Evolutionary conservation across 2,329 filamentous ascomycete genomes (phyloP), one percentile per base, ranked within the genome.

Genomic region (Ramichloridium luteum): DNA sequence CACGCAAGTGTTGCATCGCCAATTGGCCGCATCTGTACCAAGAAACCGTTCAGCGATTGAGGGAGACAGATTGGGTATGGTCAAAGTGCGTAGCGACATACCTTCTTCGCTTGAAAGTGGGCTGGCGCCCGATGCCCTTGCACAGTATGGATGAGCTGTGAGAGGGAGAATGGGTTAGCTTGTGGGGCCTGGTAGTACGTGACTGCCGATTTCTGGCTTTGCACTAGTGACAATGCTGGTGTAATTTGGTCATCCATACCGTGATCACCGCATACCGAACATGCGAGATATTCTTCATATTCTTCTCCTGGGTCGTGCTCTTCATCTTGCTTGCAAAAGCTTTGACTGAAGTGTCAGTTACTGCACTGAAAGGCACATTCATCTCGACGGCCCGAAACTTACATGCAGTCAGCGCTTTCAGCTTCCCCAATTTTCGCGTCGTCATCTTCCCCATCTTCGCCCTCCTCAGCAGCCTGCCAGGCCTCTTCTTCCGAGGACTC

Each of bases 141-240:
- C 86, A 60, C 88, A 94, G 69, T 90, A 80, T 56, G 80, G 77
- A 64, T 96, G 88, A 50, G 85, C 88, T 93, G 63, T 53, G 63
- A 53, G 52, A 49, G 58, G n/a, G 8, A 23, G 20, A 23, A 8
- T n/a, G n/a, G 20, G 8, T 8, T 23, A 23, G 20, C 20, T n/a
- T n/a, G n/a, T n/a, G n/a, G n/a, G n/a, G n/a, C n/a, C n/a, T n/a
- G n/a, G n/a, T n/a, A n/a, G n/a, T n/a, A n/a, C n/a, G n/a, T n/a
- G n/a, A n/a, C n/a, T n/a, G n/a, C n/a, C n/a, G n/a, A n/a, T n/a
- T n/a, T n/a, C n/a, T n/a, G n/a, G n/a, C n/a, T n/a, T n/a, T n/a
- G n/a, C n/a, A n/a, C n/a, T n/a, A n/a, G n/a, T n/a, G n/a, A n/a
- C n/a, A n/a, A n/a, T n/a, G n/a, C n/a, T n/a, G n/a, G n/a, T n/a